These are phyloP conservation scores for Cucumis sativus DNA, from an alignment of 306 rosid genomes.

Conservation along the genomic window DNA sequence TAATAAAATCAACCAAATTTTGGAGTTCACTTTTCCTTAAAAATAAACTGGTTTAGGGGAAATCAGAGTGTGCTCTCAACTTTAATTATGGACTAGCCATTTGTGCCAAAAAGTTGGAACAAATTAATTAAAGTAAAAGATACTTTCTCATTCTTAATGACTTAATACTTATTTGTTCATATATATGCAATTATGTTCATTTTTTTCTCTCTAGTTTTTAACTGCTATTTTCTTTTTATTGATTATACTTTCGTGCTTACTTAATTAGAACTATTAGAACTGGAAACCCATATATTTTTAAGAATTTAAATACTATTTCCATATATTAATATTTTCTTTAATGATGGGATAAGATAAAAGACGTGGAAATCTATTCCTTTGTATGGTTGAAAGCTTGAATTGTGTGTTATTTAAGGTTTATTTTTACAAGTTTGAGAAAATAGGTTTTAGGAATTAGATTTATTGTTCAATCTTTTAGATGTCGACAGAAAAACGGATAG, in stretches of 20 bases:
- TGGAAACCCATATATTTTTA: neutral
- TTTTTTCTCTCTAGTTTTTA: neutral
- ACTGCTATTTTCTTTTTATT: neutral
- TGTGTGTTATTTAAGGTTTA: no score
- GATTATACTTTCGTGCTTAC: neutral
- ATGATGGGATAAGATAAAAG: neutral
- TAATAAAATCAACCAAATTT: neutral
- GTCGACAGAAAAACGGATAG: no score
- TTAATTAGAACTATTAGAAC: neutral
- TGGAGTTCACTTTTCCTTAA: neutral
- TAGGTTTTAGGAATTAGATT: no score
- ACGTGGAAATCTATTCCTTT: neutral
- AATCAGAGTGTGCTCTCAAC: neutral
- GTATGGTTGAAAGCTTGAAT: neutral
- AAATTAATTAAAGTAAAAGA: neutral
- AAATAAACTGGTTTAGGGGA: neutral
- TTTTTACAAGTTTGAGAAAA: no score
- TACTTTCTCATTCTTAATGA: neutral
- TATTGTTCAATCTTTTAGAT: no score
- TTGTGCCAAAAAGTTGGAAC: neutral
- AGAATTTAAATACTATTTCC: neutral
- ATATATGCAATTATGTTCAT: neutral
- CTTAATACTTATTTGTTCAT: neutral
- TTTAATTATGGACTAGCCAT: constrained; percentile 6
- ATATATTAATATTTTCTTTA: neutral